Base-by-base conservation (phyloP, 164 flowering plant species). In the Cinnamomum chago region DNA sequence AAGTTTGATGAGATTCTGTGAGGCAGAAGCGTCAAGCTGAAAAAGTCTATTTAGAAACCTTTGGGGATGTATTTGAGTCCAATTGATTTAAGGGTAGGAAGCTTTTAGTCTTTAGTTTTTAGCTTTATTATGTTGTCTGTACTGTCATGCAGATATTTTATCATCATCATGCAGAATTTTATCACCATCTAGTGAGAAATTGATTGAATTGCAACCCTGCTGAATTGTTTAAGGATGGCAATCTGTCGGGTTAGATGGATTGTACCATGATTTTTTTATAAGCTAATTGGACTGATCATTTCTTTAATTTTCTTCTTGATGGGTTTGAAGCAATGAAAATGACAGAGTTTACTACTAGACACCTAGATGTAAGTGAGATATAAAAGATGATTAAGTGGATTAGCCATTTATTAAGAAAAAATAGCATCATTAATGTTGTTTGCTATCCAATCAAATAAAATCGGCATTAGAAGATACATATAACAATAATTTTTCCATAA, bases 1-100 rank as follows among this genome's bases (percentile, higher is more conserved):
- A 72, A 81, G 70, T 22, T 72, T 72, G 77, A 78, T 73, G 75
- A 58, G 80, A 79, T 77, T 82, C 77, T 18, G 71, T 50, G 47
- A 24, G 75, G 28, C 58, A 73, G 71, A 75, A 71, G 71, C 27
- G 67, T 23, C 55, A 10, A 71, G 64, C 62, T 60, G 74, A 80
- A 75, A 74, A 76, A 68, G 75, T 70, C 75, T 70, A 15, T 66
- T 62, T 15, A 17, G 51, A n/a, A 27, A 15, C 6, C 27, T 22
- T 62, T 62, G 24, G 74, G 5, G 5, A 12, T 25, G 50, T 67
- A 30, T 67, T 67, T 33, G 50, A 67, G 69, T 67, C 20, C 20
- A 15, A 14, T 3, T 67, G 30, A 30, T 67, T 67, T 15, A 15
- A 10, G 3, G 67, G 23, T n/a, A 55, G 60, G 60, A 55, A 55